Evolutionary conservation across 139 green algal species (phyloP), one percentile per base, ranked within the genome.

Genomic region (Micromonas commoda): DNA sequence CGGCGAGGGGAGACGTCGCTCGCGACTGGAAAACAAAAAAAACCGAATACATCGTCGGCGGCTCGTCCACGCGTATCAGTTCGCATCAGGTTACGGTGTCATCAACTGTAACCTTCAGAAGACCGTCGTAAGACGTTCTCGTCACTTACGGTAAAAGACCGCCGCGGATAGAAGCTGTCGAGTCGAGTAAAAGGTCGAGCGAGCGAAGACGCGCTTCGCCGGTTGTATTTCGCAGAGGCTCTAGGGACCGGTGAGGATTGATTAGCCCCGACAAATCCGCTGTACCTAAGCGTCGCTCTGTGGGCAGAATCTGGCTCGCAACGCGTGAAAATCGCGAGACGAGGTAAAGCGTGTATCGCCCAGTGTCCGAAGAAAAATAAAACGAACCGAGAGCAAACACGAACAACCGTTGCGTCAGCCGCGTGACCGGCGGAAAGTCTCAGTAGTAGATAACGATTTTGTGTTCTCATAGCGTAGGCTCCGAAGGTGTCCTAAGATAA

Each of bases 401-500:
- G 13, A 53, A 73, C 31, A 29, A 0, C 26, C 20, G 20, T 29
- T n/a, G n/a, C 16, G 29, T 23, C 29, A 20, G 2, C 63, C 20
- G 28, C 31, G 24, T 23, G 63, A 70, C 63, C 63, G 28, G 20
- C n/a, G 28, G 28, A 24, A 65, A 65, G 54, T 65, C 54, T n/a
- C 24, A 24, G 28, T 31, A 39, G 28, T 23, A 70, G 63, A 23
- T 32, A 70, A 70, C 63, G n/a, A 65, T 65, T 24, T 34, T 34
- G 31, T 70, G 63, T 75, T 75, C 33, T 75, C 68, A 75, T 24
- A 19, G 68, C 68, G 20, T 20, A 61, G 34, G 68, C 68, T 63
- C 37, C 37, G 33, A 75, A 75, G 68, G 68, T 75, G 68, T 75
- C 68, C 68, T 75, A 75, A 75, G 68, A 75, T 75, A 75, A 61